Evolutionary conservation across 2,329 filamentous ascomycete genomes (phyloP).

Genomic region (Colletotrichum godetiae): DNA sequence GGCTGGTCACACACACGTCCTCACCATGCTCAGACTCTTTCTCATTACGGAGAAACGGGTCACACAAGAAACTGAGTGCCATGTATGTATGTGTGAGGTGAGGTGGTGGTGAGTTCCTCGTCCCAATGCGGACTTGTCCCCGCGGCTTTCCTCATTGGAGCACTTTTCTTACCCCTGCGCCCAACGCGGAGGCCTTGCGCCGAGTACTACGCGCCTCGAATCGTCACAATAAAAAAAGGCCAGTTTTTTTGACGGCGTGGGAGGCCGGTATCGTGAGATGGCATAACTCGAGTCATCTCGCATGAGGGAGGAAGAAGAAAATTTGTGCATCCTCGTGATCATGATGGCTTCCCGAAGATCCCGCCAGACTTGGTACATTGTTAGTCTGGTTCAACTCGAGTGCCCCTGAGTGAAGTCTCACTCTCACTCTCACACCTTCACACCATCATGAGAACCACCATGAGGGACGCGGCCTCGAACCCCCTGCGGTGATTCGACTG

Average conservation of each 20-base stretch:
- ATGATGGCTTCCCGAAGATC: constrained; percentile 32
- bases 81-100: background rate
- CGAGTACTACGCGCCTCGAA: constrained; percentile 31
- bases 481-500: background rate
- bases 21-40: no score
- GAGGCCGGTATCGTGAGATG: constrained; percentile 13
- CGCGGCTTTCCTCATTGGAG: constrained; percentile 30
- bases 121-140: constrained; percentile 16
- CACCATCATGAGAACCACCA: constrained; percentile 7
- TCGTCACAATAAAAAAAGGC: background rate
- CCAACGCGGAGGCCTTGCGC: constrained; percentile 27
- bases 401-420: background rate
- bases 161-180: constrained; percentile 19
- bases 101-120: background rate
- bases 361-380: constrained; percentile 11
- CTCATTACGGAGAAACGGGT: constrained; percentile 17
- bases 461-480: background rate
- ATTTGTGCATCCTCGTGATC: constrained; percentile 13
- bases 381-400: background rate
- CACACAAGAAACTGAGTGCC: background rate
- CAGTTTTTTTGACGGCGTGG: background rate
- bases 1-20: constrained; percentile 19
- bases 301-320: background rate
- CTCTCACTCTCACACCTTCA: background rate
- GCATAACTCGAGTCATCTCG: background rate